Percentiles rank a stretch among this genome's conserved stretches.
phyloP scores from a whole-genome alignment of 2,329 filamentous ascomycete genomes.

The Exserohilum rostratum region DNA sequence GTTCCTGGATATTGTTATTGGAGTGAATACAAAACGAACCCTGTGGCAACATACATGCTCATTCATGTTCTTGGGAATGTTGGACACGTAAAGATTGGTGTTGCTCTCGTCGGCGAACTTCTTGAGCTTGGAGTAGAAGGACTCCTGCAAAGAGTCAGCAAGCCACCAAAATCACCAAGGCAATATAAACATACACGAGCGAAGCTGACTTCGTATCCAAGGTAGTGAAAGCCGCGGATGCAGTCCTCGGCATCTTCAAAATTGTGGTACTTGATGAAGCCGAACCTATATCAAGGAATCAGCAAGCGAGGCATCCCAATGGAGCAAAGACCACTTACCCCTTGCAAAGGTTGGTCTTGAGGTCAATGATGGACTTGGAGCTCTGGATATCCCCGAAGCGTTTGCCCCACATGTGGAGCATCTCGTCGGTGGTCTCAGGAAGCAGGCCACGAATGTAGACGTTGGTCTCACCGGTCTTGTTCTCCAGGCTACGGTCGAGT shows the following conservation, averaged over 20 bases:
- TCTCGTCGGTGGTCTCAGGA: conserved; percentile 91
- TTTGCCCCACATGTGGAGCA: conserved; percentile 79
- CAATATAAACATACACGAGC: conserved; percentile 69
- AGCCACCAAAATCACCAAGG: not conserved
- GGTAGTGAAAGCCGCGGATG: conserved; percentile 91
- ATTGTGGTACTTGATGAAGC: conserved; percentile 93
- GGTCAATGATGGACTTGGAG: conserved; percentile 98
- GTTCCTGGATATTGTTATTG: conserved; percentile 61
- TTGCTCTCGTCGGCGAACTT: conserved; percentile 87
- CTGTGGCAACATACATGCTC: conserved; percentile 70
- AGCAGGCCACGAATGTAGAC: conserved; percentile 97
- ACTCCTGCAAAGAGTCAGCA: conserved; percentile 63
- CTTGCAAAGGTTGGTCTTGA: conserved; percentile 91
- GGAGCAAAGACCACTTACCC: conserved; percentile 64
- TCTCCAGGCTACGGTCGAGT: conserved; percentile 91
- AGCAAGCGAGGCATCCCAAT: conserved; percentile 3
- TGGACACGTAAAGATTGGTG: conserved; percentile 97
- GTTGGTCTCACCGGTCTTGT: conserved; percentile 93
- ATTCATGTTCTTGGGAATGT: conserved; percentile 88
- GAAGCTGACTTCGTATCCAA: conserved; percentile 97
- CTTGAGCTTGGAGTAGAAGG: conserved; percentile 97
- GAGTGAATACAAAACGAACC: not conserved
- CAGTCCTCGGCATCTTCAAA: conserved; percentile 91
- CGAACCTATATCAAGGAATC: conserved; percentile 68
- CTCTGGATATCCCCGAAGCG: conserved; percentile 95